Evolutionary conservation across 164 flowering plant genomes (phyloP).

Genomic region (Annona cherimola): DNA sequence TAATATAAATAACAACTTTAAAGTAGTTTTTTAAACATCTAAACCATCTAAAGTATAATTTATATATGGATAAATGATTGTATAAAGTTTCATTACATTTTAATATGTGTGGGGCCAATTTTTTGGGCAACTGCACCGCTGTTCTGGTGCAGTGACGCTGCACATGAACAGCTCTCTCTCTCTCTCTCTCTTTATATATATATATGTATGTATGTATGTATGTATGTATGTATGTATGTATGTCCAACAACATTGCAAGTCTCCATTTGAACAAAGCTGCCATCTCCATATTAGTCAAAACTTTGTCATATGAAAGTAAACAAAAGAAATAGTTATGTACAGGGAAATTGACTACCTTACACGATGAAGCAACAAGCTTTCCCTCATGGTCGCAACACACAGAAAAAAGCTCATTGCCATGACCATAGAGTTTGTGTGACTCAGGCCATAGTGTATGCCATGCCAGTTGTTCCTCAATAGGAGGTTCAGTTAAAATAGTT

Average conservation of each 20-base stretch:
- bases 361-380: conserved; percentile 85
- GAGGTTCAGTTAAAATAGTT: conserved; percentile 66
- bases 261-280: not conserved
- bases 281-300: not conserved
- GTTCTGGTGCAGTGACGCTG: too few relatives aligned
- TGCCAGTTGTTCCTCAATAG: conserved; percentile 89
- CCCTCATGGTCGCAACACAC: conserved; percentile 80
- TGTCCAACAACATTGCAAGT: not conserved
- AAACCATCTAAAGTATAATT: too few relatives aligned
- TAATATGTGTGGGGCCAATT: too few relatives aligned
- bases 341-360: conserved; percentile 53
- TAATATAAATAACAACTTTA: too few relatives aligned
- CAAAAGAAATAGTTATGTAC: not conserved
- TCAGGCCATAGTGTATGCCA: conserved; percentile 99
- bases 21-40: too few relatives aligned
- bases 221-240: too few relatives aligned
- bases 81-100: too few relatives aligned
- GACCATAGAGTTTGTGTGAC: conserved; percentile 96
- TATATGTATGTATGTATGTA: too few relatives aligned
- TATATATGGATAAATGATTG: too few relatives aligned
- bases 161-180: too few relatives aligned
- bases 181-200: too few relatives aligned
- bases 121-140: too few relatives aligned
- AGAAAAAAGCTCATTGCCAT: conserved; percentile 95
- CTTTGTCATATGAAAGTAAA: not conserved